Base-by-base conservation (phyloP, 495 filamentous ascomycete genomes). In the Trichoderma asperelloides region DNA sequence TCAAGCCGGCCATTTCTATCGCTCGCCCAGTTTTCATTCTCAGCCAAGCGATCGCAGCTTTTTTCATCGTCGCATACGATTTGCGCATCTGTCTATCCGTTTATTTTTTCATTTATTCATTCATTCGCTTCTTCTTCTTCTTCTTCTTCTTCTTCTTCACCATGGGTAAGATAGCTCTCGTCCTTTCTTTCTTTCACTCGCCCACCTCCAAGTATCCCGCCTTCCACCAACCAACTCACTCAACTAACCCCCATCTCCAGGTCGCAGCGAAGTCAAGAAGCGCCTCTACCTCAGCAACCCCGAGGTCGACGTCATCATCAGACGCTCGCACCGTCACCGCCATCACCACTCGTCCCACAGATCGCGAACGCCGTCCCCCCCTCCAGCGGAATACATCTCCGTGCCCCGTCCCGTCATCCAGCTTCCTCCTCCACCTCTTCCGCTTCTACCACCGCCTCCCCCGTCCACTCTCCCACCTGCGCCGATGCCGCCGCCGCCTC, bases 211-310 rank as follows among this genome's bases (percentile, higher is more conserved):
- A 37, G 49, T 23, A 13, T 40, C 3, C 4, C 15, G 21, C 3
- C 37, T 16, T n/a, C 63, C 49, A 21, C 0, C 13, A 21, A 43
- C 63, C 3, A 33, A 7, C 49, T 21, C 21, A n/a, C 15, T n/a
- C 49, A 12, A 65, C 47, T 64, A 67, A 68, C 49, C 66, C 40
- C 57, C 39, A 37, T 27, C 62, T 13, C 65, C 65, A 70, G 51
- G 47, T 27, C 66, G 70, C 43, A 62, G 66, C 28, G 64, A 70
- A 51, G 47, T 62, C 71, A 81, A 81, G 69, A 81, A 80, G 64
- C 74, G 77, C 23, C 75, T 82, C 71, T 82, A 82, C 69, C 73
- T 82, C 33, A 76, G 80, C 68, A 79, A 77, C 11, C 77, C 77
- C 28, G 70, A 66, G 41, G 71, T 76, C 60, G 79, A 78, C 65